Conservation (phyloP, 306 rosid species). For the Ormosia emarginata region DNA sequence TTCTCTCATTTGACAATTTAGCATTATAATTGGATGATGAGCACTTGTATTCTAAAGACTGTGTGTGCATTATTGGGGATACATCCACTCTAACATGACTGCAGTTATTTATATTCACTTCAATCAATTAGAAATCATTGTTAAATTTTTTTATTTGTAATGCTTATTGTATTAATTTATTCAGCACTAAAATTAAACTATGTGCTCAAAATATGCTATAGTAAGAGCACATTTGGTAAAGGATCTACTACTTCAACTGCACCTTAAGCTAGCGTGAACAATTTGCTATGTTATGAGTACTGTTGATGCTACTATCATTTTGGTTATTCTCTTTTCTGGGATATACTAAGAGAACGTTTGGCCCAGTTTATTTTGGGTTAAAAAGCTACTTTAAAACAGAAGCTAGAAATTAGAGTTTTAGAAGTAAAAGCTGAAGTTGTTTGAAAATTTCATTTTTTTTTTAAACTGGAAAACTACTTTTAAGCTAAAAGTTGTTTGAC, state of each 20-base stretch:
- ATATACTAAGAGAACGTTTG: neutral
- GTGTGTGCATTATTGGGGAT: neutral
- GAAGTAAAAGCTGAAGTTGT: too few species aligned
- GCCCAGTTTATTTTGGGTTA: too few species aligned
- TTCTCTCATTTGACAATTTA: neutral
- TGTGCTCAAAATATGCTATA: constrained; percentile 38
- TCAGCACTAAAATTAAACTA: neutral
- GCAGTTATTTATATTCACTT: neutral
- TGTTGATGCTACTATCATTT: constrained; percentile 1
- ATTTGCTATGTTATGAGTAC: neutral
- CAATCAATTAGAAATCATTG: neutral
- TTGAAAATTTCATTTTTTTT: too few species aligned
- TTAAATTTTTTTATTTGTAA: neutral
- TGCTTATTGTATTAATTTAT: neutral
- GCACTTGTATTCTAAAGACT: neutral
- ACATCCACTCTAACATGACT: neutral
- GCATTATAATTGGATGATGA: neutral
- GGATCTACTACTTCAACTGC: constrained; percentile 58
- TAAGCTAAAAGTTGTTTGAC: too few species aligned
- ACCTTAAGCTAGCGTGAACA: constrained; percentile 42
- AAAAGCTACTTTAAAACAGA: too few species aligned
- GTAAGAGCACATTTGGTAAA: constrained; percentile 55
- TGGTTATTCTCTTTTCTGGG: neutral
- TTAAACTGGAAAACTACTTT: too few species aligned
- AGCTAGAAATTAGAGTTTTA: too few species aligned